Base-by-base conservation (phyloP, 164 flowering plant genomes). In the Stephania yunnanensis region DNA sequence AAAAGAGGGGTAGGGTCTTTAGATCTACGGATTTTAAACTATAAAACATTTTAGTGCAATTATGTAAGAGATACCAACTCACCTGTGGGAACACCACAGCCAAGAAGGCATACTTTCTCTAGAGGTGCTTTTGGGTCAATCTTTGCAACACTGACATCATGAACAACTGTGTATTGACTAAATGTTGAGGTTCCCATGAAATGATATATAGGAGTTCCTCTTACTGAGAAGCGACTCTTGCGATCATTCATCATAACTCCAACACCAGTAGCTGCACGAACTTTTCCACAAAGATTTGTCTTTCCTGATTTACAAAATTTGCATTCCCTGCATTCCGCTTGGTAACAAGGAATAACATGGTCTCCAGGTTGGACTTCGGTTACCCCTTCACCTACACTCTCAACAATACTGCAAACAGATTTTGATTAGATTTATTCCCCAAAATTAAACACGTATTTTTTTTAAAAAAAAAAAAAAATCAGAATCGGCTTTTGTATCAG, bases 121-220 rank as follows among this genome's bases (percentile, higher is more conserved):
- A 94, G 73, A 65, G 98, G 97, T 78, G 99, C 99, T 70, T 78
- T 69, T n/a, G 97, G 98, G 71, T 92, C 94, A 81, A 94, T 90
- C 77, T 94, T 96, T 29, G 98, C 99, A 82, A 94, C 98, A 80
- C 98, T 94, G 19, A 92, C 98, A 83, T 91, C 98, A 81, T 96
- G 99, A 7, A 92, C 97, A 73, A 96, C 99, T 4, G 97, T 90
- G 85, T 96, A 96, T 79, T 96, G 97, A 79, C 94, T 96, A 78
- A 96, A 96, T 4, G 99, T 96, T 12, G 99, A 96, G 74, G 98
- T 94, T 74, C 99, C 99, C 99, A 96, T 94, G 86, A 96, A 96
- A 83, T 96, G 99, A 78, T 92, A 96, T 73, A 96, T 86, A 19
- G 98, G 92, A 22, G 84, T 94, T 74, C 98, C 99, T 69, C 91